Conservation (phyloP, 495 filamentous ascomycete species). For the Aspergillus haitiensis region DNA sequence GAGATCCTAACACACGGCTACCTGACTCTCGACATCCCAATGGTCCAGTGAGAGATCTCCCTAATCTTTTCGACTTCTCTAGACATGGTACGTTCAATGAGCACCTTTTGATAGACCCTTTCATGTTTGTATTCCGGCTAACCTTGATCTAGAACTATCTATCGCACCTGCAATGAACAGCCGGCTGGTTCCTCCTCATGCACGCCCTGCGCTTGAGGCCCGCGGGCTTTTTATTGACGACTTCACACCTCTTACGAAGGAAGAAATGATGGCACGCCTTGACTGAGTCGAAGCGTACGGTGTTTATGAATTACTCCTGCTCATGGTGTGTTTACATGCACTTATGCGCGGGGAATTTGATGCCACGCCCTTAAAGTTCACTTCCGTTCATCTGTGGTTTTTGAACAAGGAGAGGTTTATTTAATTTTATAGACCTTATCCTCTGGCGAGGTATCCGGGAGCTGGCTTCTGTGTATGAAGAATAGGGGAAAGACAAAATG, state of each 20-base stretch:
- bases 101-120: neutral
- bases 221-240: conserved; percentile 91
- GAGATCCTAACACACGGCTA: conserved; percentile 81
- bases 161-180: conserved; percentile 86
- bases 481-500: conserved; percentile 24
- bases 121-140: conserved; percentile 13
- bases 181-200: conserved; percentile 81
- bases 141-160: conserved; percentile 73
- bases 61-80: conserved; percentile 88
- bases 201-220: conserved; percentile 67
- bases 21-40: conserved; percentile 91
- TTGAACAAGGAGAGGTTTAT: conserved; percentile 29
- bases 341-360: conserved; percentile 32
- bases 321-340: conserved; percentile 32
- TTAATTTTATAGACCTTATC: conserved; percentile 26
- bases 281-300: conserved; percentile 64
- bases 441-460: conserved; percentile 28
- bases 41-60: conserved; percentile 74
- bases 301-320: conserved; percentile 46
- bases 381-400: conserved; percentile 39
- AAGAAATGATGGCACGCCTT: conserved; percentile 96
- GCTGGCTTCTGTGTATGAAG: conserved; percentile 33
- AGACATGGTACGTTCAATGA: conserved; percentile 71
- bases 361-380: conserved; percentile 37
- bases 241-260: conserved; percentile 83